Evolutionary conservation across 305 asterid genomes (phyloP), one percentile per base, ranked within the genome.

Genomic region (Solanum aculeatissimum): DNA sequence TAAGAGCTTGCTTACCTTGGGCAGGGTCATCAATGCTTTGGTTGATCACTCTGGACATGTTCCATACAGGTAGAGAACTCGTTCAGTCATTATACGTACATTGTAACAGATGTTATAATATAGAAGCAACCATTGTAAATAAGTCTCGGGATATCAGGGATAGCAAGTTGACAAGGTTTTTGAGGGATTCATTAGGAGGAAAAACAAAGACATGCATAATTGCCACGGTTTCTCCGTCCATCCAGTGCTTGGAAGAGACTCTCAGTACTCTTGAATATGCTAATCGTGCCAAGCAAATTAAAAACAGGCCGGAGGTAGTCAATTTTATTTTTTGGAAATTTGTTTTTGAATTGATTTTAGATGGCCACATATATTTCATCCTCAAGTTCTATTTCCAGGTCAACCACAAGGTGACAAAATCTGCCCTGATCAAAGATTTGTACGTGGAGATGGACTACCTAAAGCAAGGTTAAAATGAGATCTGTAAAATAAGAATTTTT

Each of bases 211-310:
- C 93, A 43, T 91, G 94, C 77, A 90, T 91, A 77, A 91, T 91
- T 16, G 93, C 93, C 51, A 91, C 94, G 7, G 81, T 89, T 71
- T 91, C 94, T 65, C 91, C 93, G 3, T 91, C 94, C 43, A 43
- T 88, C 83, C 89, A 89, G 65, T 90, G 89, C 89, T 86, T 87
- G 86, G 94, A 91, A 70, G 94, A 91, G 91, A 91, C 94, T 55
- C 90, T 90, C 83, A 88, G 94, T 85, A 91, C 94, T 77, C 91
- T 91, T 14, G 94, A 91, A 84, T 90, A 90, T 81, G 92, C 94
- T 2, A 88, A 82, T 54, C 92, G 92, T 62, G 94, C 94, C 83
- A 91, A 90, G 79, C 84, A 85, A 84, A 91, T 91, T 79, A 91
- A 85, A 88, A 91, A 91, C 87, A 88, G 85, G 86, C 94, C 94